A percentile compares a stretch with the other conserved stretches of the same genome.
Evolutionary conservation across 164 flowering plant species (phyloP).

Genomic region (Tetracentron sinense): DNA sequence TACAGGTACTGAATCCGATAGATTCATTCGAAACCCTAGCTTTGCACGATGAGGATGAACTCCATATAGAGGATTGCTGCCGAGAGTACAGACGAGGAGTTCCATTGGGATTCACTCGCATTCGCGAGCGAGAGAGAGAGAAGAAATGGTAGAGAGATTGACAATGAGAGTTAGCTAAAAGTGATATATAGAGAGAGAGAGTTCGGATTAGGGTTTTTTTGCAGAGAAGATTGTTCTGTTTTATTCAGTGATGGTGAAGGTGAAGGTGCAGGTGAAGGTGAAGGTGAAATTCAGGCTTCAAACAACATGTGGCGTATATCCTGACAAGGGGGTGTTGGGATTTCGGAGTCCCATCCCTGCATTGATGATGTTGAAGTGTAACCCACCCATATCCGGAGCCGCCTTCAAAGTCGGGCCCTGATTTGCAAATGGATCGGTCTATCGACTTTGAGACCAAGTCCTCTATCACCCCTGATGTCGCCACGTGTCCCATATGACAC

Average conservation of each 20-base stretch:
- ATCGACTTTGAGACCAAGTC: no score
- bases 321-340: no score
- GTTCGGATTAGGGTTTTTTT: neutral
- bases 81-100: slow-evolving; percentile 4
- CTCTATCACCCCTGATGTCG: no score
- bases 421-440: no score
- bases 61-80: neutral
- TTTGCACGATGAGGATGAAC: neutral
- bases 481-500: no score
- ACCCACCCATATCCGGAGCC: no score
- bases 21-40: neutral
- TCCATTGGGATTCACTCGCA: slow-evolving; percentile 13
- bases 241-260: neutral
- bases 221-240: no score
- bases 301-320: neutral
- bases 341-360: no score
- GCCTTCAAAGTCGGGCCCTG: no score
- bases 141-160: neutral
- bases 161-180: no score
- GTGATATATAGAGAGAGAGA: neutral
- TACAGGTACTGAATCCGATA: neutral
- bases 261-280: neutral
- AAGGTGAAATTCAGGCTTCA: neutral
- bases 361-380: no score
- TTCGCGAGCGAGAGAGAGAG: neutral